These are phyloP conservation scores for Cryptococcus jaspeensis DNA, from an alignment of 1,284 basidiomycete species.

Conservation along the genomic window DNA sequence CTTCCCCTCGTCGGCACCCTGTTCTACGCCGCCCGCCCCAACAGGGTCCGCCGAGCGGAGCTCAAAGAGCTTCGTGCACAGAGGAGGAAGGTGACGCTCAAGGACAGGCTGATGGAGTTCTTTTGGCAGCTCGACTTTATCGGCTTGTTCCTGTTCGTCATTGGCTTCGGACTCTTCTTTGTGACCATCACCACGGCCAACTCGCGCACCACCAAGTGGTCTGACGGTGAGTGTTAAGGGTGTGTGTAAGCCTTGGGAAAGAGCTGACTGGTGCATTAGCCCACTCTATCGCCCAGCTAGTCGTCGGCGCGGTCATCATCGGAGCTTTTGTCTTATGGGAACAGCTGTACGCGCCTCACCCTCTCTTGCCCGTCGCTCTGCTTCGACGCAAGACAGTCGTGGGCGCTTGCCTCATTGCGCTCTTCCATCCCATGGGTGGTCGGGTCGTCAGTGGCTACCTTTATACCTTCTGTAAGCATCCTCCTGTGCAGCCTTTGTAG, in stretches of 20 bases:
- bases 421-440: conserved; percentile 44
- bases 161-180: conserved; percentile 44
- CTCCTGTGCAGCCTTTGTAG: too few species aligned
- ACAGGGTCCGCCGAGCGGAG: conserved; percentile 18
- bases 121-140: conserved; percentile 48
- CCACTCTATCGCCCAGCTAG: conserved; percentile 43
- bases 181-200: conserved; percentile 48
- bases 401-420: conserved; percentile 35
- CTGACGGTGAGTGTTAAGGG: too few species aligned
- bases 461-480: conserved; percentile 32
- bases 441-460: conserved; percentile 42
- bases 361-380: conserved; percentile 43
- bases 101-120: too few species aligned
- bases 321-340: conserved; percentile 41
- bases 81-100: too few species aligned
- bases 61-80: too few species aligned
- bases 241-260: too few species aligned
- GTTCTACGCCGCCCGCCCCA: conserved; percentile 17
- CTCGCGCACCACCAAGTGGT: conserved; percentile 38
- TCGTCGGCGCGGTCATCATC: conserved; percentile 33
- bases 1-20: conserved; percentile 40
- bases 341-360: conserved; percentile 38
- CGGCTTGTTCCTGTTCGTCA: conserved; percentile 45
- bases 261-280: too few species aligned
- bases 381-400: conserved; percentile 44